Conservation (phyloP, 306 rosid genomes). For the Vicia villosa region DNA sequence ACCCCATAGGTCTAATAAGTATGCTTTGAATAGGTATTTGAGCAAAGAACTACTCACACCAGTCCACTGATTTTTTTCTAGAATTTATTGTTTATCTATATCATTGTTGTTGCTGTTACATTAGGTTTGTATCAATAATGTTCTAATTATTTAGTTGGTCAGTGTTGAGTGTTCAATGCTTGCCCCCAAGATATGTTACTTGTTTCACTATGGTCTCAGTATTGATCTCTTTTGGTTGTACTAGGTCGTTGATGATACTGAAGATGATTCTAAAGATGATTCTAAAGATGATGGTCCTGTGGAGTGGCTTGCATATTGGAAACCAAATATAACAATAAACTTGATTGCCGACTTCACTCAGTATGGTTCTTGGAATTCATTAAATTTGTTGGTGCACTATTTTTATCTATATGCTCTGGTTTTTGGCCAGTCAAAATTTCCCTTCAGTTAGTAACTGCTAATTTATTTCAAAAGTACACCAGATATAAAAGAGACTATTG, state of each 20-base stretch:
- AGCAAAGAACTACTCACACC: slow-evolving; percentile 1
- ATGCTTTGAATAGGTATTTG: slow-evolving; percentile 19
- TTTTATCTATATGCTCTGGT: background rate
- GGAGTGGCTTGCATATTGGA: slow-evolving; percentile 89
- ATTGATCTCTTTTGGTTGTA: slow-evolving; percentile 40
- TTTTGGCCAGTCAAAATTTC: background rate
- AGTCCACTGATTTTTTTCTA: background rate
- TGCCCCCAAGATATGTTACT: background rate
- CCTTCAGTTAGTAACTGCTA: background rate
- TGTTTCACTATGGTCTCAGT: slow-evolving; percentile 28
- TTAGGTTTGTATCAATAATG: background rate
- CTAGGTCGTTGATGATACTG: slow-evolving; percentile 66
- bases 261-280: slow-evolving; percentile 62
- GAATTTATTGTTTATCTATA: background rate
- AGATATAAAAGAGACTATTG: slow-evolving; percentile 7
- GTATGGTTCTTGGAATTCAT: slow-evolving; percentile 49
- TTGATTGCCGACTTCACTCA: slow-evolving; percentile 87
- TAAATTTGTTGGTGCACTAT: slow-evolving; percentile 8
- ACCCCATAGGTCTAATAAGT: slow-evolving; percentile 5
- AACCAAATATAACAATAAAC: slow-evolving; percentile 89
- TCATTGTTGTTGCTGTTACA: slow-evolving; percentile 1
- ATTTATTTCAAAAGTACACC: slow-evolving; percentile 9
- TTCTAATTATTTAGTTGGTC: slow-evolving; percentile 18
- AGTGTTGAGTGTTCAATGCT: slow-evolving; percentile 28
- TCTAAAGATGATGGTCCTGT: slow-evolving; percentile 62